Conservation (phyloP, 2,329 filamentous ascomycete species). For the Curvularia verruculosa region DNA sequence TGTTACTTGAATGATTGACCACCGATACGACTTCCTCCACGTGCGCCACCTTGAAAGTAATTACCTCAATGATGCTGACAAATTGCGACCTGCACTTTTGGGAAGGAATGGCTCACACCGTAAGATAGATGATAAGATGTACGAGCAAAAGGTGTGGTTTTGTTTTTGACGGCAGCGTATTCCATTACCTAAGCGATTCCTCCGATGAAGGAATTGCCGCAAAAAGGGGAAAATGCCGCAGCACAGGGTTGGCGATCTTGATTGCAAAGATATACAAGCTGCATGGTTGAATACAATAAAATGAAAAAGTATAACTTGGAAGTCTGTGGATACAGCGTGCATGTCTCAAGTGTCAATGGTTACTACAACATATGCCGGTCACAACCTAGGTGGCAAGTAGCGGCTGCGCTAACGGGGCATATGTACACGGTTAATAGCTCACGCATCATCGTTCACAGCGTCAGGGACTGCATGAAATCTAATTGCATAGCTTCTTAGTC, state of each 20-base stretch:
- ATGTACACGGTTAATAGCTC: too few relatives aligned
- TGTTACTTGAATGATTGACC: not conserved
- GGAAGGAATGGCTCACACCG: not conserved
- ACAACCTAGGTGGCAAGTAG: not conserved
- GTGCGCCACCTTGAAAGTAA: not conserved
- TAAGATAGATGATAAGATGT: not conserved
- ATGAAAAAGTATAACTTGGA: not conserved
- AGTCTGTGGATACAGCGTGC: not conserved
- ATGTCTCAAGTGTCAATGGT: not conserved
- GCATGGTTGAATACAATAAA: not conserved
- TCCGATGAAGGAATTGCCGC: not conserved
- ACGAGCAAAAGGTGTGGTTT: not conserved
- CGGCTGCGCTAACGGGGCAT: not conserved
- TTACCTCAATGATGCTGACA: not conserved
- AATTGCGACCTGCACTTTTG: not conserved
- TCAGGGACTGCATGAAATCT: too few relatives aligned
- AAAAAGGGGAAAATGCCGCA: slow-evolving; percentile 4
- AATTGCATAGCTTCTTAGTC: not conserved
- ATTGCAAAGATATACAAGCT: not conserved
- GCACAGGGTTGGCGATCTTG: not conserved
- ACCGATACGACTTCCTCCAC: not conserved
- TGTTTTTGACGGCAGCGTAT: not conserved
- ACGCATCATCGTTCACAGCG: too few relatives aligned
- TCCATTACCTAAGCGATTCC: slow-evolving; percentile 5
- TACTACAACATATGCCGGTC: not conserved